Conservation (phyloP, 2,329 filamentous ascomycete species). For the Venturia carpophila region DNA sequence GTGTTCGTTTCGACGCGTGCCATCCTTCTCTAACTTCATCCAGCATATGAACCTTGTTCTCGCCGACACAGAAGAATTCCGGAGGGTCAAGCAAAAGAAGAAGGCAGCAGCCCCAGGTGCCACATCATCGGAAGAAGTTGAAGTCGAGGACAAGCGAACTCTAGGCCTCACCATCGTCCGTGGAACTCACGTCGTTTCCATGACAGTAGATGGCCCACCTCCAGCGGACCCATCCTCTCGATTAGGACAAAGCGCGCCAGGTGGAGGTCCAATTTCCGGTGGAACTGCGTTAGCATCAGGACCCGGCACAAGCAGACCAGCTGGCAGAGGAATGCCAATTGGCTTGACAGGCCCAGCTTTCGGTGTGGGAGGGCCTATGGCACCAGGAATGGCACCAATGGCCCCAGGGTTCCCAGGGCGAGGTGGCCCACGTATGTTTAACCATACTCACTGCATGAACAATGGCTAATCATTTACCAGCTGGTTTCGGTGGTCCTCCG, state of each 20-base stretch:
- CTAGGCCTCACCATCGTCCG: slow-evolving; percentile 90
- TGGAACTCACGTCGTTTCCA: slow-evolving; percentile 87
- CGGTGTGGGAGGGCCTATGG: slow-evolving; percentile 66
- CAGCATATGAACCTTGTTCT: slow-evolving; percentile 99
- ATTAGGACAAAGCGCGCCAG: slow-evolving; percentile 67
- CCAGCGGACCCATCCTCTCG: slow-evolving; percentile 87
- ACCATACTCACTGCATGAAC: background rate
- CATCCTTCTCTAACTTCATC: background rate
- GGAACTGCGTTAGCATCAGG: slow-evolving; percentile 62
- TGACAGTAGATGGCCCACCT: slow-evolving; percentile 91
- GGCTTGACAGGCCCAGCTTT: slow-evolving; percentile 83
- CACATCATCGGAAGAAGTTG: slow-evolving; percentile 57
- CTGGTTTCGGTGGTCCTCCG: slow-evolving; percentile 24
- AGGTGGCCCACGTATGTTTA: slow-evolving; percentile 25
- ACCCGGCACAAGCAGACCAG: slow-evolving; percentile 82
- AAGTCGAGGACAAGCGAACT: slow-evolving; percentile 96
- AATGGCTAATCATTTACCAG: slow-evolving; percentile 22
- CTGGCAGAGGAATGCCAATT: slow-evolving; percentile 74
- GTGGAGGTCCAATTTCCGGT: slow-evolving; percentile 52
- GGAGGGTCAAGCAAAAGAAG: slow-evolving; percentile 69
- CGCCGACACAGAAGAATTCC: slow-evolving; percentile 96
- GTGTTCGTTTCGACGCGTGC: slow-evolving; percentile 14
- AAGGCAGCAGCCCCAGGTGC: slow-evolving; percentile 62
- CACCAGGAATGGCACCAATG: slow-evolving; percentile 31
- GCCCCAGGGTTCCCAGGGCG: slow-evolving; percentile 25